Conservation (phyloP, 441 rosid genomes). For the Codiaeum variegatum region DNA sequence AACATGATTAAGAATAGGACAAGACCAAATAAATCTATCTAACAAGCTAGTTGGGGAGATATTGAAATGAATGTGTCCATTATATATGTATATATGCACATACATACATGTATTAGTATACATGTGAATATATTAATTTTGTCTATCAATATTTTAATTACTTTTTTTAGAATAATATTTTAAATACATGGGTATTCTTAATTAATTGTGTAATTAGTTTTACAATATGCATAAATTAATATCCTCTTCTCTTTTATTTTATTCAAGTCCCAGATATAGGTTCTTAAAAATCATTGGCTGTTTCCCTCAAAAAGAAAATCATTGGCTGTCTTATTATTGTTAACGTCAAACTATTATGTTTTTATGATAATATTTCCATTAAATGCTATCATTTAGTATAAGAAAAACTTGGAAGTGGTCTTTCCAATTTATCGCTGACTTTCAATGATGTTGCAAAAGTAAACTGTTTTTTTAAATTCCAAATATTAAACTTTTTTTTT, state of each 20-base stretch:
- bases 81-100: no score
- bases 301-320: no score
- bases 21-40: not conserved
- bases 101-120: no score
- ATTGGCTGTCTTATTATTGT: not conserved
- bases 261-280: not conserved
- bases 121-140: not conserved
- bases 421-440: no score
- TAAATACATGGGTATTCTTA: not conserved
- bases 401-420: no score
- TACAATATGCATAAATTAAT: not conserved
- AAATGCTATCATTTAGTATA: not conserved
- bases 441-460: no score
- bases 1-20: not conserved
- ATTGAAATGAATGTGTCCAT: not conserved
- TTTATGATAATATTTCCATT: not conserved
- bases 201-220: not conserved
- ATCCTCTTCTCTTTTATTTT: not conserved
- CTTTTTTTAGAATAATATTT: not conserved
- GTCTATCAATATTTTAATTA: not conserved
- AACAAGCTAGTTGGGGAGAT: not conserved
- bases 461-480: no score
- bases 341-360: not conserved
- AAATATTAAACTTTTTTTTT: no score
- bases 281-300: not conserved